Evolutionary conservation across 306 rosid species (phyloP), one percentile per base, ranked within the genome.

Genomic region (Fragaria ananassa): DNA sequence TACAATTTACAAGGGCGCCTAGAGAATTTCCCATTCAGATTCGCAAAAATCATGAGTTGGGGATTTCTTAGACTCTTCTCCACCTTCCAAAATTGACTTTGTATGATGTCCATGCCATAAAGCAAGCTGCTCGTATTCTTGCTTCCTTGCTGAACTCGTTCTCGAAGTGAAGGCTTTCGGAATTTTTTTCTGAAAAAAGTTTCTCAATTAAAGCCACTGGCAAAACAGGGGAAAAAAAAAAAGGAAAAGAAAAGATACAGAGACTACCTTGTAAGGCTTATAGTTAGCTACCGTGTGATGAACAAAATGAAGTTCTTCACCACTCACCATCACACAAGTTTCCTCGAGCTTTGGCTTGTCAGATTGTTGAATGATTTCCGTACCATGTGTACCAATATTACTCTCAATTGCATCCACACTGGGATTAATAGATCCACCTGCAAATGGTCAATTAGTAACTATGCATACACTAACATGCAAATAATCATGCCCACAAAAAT

Each of bases 21-120:
- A 89, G 69, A 95, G 90, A 83, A 95, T 84, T 87, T 92, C 97
- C 99, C 99, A 95, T 44, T 90, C 98, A 13, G 81, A 69, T 83
- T 90, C 97, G 47, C 81, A 75, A 58, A 75, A 44, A 74, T 74
- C 88, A 62, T 77, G 46, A 46, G 60, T 76, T 37, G 31, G 34
- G 47, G 49, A 57, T 64, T 83, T 74, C 69, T 79, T 82, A 11
- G 45, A 42, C 56, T 86, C 77, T 31, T 84, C 84, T 25, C 44
- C 70, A n/a, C 29, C 25, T 50, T 79, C 79, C 45, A 35, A 50
- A 29, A 82, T 70, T 62, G 54, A 54, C 47, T 76, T 72, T 41
- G 65, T 84, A 27, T 74, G 54, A 25, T 77, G 79, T 70, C 86
- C 86, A 31, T 88, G 84, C 80, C 70, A 82, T 58, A 85, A 62